Conservation (phyloP, 2,329 filamentous ascomycete species). For the Trichoderma brevicompactum region DNA sequence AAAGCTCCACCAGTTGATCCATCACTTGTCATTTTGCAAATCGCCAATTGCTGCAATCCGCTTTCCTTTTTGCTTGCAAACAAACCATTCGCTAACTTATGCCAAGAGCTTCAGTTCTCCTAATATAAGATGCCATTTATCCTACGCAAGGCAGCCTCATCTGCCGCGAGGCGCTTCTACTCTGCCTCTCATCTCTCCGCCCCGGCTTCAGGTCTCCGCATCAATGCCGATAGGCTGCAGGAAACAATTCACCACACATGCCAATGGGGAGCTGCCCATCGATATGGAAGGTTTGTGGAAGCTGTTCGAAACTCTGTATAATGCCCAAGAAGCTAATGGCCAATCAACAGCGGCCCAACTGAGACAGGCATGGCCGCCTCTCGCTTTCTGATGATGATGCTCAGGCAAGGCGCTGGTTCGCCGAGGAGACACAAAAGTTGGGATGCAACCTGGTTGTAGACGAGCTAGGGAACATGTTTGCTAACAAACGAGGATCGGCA, state of each 20-base stretch:
- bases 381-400: constrained; percentile 77
- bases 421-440: constrained; percentile 63
- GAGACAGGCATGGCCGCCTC: constrained; percentile 81
- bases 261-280: constrained; percentile 41
- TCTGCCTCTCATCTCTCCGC: constrained; percentile 14
- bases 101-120: background rate
- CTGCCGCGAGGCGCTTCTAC: constrained; percentile 15
- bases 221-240: constrained; percentile 38
- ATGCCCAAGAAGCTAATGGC: background rate
- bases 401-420: constrained; percentile 77
- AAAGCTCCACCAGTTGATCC: background rate
- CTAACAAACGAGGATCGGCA: constrained; percentile 65
- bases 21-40: background rate
- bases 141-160: background rate
- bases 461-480: constrained; percentile 80
- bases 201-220: constrained; percentile 32
- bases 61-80: no score
- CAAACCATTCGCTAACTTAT: background rate
- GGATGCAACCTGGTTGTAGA: constrained; percentile 73
- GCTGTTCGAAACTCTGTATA: no score
- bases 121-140: background rate
- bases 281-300: constrained; percentile 38
- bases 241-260: constrained; percentile 41
- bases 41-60: background rate
- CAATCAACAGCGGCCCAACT: constrained; percentile 34